Evolutionary conservation across 73 alveolate species (phyloP), one percentile per base, ranked within the genome.

Genomic region (Paramecium primaurelia): DNA sequence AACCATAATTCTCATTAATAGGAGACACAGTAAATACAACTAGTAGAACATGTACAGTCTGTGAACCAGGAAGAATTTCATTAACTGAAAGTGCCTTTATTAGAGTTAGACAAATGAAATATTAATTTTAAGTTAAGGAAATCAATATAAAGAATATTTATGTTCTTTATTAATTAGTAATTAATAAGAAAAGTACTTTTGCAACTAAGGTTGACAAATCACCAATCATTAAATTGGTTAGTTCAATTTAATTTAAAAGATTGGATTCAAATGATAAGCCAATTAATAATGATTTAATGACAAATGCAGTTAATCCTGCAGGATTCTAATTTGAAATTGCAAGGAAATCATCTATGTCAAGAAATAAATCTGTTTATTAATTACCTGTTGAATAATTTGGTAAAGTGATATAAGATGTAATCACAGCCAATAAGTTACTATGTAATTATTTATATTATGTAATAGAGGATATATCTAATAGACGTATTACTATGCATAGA

Each of bases 1-100:
- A 92, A 51, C 95, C 95, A 22, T 37, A 92, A 83, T 92, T 92
- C 58, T 92, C 95, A 77, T 83, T 92, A 12, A 85, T 92, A 20
- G 95, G 95, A 11, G 95, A 92, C 34, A 92, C 95, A 7, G 95
- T 92, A 0, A 92, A 92, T 58, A 92, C 95, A 49, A 86, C 95
- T 12, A 36, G 89, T 22, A 84, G 95, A 60, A 89, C 77, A 20
- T 80, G 93, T 32, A 54, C 93, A 34, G 86, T 90, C 0, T 71
- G 92, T 18, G 22, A 32, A 36, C 83, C 86, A 8, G 59, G 73
- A 8, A 77, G 38, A 59, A 59, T 92, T 3, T 54, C 86, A 30
- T 59, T 92, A 6, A 71, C 93, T 58, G 92, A 77, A 18, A 77
- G 71, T 83, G 85, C 95, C 14, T 92, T 30, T 83, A 20, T 18